Percentiles rank a stretch among this genome's conserved stretches.
phyloP scores from a whole-genome alignment of 1,284 basidiomycete species.

The Heterobasidion parviporum region DNA sequence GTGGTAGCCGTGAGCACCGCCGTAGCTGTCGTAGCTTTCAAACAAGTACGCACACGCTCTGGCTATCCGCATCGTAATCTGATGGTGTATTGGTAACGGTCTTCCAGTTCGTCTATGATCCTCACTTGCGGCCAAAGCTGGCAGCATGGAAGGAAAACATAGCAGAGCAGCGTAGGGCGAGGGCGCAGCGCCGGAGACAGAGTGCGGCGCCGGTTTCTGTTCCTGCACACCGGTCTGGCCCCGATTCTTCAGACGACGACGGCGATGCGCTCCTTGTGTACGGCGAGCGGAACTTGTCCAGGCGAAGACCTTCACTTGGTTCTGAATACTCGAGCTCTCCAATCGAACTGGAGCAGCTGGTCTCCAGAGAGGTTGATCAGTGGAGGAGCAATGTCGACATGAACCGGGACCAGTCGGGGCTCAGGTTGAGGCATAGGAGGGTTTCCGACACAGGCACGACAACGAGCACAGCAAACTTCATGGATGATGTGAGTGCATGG shows the following conservation, averaged over 20 bases:
- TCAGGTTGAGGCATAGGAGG: slow-evolving; percentile 4
- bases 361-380: slow-evolving; percentile 39
- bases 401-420: slow-evolving; percentile 5
- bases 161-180: slow-evolving; percentile 28
- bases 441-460: background rate
- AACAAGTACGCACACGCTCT: slow-evolving; percentile 17
- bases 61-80: background rate
- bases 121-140: slow-evolving; percentile 47
- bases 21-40: slow-evolving; percentile 21
- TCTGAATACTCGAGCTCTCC: slow-evolving; percentile 2
- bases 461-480: background rate
- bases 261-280: slow-evolving; percentile 10
- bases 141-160: slow-evolving; percentile 44
- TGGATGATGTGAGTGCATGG: slow-evolving; percentile 1
- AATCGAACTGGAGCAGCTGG: slow-evolving; percentile 44
- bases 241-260: slow-evolving; percentile 10
- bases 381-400: slow-evolving; percentile 31
- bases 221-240: slow-evolving; percentile 11
- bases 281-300: slow-evolving; percentile 10
- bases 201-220: slow-evolving; percentile 14
- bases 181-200: slow-evolving; percentile 7
- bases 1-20: slow-evolving; percentile 18
- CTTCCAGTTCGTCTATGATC: slow-evolving; percentile 51
- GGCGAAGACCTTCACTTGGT: slow-evolving; percentile 1
- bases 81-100: background rate